phyloP scores from a whole-genome alignment of 1,284 basidiomycete species.

The Tylopilus sp. region DNA sequence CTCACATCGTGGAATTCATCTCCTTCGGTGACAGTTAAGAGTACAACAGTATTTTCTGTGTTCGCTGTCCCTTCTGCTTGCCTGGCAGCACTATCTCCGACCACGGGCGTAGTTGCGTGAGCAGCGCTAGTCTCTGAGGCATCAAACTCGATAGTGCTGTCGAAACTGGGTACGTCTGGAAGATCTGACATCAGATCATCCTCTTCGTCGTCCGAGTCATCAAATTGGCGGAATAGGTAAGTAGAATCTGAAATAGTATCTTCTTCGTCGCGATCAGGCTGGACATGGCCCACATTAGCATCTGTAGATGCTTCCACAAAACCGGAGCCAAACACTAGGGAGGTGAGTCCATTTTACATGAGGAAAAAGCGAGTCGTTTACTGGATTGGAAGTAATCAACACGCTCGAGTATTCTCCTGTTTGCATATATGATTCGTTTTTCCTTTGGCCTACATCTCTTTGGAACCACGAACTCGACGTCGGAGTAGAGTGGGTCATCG shows the following conservation, averaged over 20 bases:
- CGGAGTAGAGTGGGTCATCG: slow-evolving; percentile 78
- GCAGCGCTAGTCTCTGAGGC: slow-evolving; percentile 6
- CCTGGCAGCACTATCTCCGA: slow-evolving; percentile 8
- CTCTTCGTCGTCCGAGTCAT: slow-evolving; percentile 65
- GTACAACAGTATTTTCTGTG: neutral
- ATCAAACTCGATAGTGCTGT: slow-evolving; percentile 26
- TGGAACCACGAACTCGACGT: slow-evolving; percentile 76
- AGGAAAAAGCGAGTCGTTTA: slow-evolving; percentile 27
- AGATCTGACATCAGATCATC: slow-evolving; percentile 30
- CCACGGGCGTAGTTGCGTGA: neutral
- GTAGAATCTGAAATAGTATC: slow-evolving; percentile 27
- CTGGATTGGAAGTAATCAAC: slow-evolving; percentile 76
- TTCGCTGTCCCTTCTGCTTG: slow-evolving; percentile 7
- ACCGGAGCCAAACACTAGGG: slow-evolving; percentile 64
- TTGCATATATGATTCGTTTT: slow-evolving; percentile 58
- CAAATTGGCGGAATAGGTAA: slow-evolving; percentile 39
- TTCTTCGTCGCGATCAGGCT: slow-evolving; percentile 25
- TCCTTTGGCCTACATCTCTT: slow-evolving; percentile 40
- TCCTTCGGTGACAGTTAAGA: neutral
- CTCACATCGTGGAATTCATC: slow-evolving; percentile 31
- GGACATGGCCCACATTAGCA: slow-evolving; percentile 6
- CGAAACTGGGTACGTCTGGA: slow-evolving; percentile 32
- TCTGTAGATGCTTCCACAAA: slow-evolving; percentile 54
- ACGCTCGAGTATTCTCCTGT: slow-evolving; percentile 62
- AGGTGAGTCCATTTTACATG: slow-evolving; percentile 1